Conservation (phyloP, 441 rosid genomes). For the Pelargonium cotyledonis region DNA sequence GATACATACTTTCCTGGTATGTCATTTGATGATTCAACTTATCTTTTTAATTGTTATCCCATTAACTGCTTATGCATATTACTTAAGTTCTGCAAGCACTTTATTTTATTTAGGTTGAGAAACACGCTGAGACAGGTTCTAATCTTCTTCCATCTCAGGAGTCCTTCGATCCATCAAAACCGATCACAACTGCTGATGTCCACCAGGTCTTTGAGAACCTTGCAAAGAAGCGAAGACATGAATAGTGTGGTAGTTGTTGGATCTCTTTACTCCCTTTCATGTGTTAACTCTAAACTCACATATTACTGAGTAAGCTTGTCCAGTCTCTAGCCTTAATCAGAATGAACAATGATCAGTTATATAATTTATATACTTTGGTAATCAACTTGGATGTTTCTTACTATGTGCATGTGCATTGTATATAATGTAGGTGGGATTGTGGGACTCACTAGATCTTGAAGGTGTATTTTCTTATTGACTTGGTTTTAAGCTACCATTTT, state of each 20-base stretch:
- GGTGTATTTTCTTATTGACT: neutral
- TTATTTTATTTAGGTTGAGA: neutral
- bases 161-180: constrained; percentile 66
- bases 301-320: neutral
- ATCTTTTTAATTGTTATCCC: neutral
- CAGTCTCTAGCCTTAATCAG: neutral
- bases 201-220: constrained; percentile 83
- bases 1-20: constrained; percentile 63
- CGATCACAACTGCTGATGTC: constrained; percentile 70
- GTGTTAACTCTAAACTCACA: neutral
- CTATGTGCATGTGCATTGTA: too few relatives aligned
- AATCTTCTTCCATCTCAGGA: constrained; percentile 40
- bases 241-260: constrained; percentile 28
- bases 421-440: too few relatives aligned
- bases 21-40: constrained; percentile 1
- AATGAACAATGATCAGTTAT: neutral
- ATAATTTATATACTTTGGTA: too few relatives aligned
- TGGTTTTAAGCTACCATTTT: neutral
- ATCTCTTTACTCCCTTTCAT: constrained; percentile 4
- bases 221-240: constrained; percentile 66
- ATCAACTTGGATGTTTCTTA: too few relatives aligned
- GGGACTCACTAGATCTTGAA: too few relatives aligned
- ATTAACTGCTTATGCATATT: neutral
- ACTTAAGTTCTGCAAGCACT: neutral
- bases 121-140: neutral